Conservation (phyloP, 768 basidiomycete species). For the Cystobasidium onofrii region DNA sequence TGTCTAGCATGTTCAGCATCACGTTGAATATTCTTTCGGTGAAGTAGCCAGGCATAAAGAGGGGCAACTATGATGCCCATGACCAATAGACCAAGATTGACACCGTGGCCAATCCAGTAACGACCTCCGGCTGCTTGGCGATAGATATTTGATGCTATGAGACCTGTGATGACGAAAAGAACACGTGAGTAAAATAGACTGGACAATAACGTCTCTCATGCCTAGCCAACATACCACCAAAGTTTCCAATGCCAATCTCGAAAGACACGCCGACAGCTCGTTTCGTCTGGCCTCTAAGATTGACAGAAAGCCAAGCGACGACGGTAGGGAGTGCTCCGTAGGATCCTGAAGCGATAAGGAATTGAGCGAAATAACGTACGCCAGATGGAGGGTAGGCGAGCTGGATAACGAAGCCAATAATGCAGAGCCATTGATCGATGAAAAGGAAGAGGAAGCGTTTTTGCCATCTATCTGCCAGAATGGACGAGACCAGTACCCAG, state of each 20-base stretch:
- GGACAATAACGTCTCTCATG: background rate
- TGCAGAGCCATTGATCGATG: conserved; percentile 35
- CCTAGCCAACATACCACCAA: conserved; percentile 33
- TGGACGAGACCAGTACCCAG: conserved; percentile 33
- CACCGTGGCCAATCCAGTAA: conserved; percentile 36
- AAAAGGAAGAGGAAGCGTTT: conserved; percentile 39
- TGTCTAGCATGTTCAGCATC: conserved; percentile 25
- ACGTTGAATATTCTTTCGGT: conserved; percentile 34
- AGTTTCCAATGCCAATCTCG: conserved; percentile 40
- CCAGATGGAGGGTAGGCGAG: conserved; percentile 36
- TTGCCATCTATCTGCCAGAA: conserved; percentile 35
- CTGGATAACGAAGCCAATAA: conserved; percentile 39
- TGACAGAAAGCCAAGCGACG: conserved; percentile 39
- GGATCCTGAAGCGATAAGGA: conserved; percentile 38
- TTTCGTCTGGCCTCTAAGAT: conserved; percentile 38
- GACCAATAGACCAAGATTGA: conserved; percentile 37
- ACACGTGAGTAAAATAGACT: too few relatives aligned
- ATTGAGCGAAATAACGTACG: conserved; percentile 36
- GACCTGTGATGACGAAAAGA: too few relatives aligned
- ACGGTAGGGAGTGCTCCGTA: conserved; percentile 38
- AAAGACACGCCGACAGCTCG: conserved; percentile 37
- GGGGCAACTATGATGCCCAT: conserved; percentile 35
- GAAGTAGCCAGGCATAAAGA: conserved; percentile 35
- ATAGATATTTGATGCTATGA: conserved; percentile 39
- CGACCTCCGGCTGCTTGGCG: conserved; percentile 29